Conservation (phyloP, 345 rosid genomes). For the Turritis glabra region DNA sequence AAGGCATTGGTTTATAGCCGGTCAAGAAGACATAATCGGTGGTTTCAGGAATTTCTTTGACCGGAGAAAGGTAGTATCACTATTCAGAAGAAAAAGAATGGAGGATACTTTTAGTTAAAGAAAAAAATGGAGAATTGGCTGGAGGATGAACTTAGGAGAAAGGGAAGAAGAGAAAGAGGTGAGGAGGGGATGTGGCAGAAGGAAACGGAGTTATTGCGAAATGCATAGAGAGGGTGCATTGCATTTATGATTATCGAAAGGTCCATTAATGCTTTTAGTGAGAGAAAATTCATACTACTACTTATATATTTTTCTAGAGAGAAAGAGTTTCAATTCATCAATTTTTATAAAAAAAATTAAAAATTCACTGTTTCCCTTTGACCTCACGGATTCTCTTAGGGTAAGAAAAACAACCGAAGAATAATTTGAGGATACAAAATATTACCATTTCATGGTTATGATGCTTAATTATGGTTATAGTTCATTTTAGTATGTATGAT, state of each 20-base stretch:
- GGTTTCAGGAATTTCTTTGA: slow-evolving; percentile 8
- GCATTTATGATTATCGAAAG: slow-evolving; percentile 67
- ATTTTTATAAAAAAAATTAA: neutral
- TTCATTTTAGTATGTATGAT: neutral
- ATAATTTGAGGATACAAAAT: neutral
- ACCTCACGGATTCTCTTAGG: slow-evolving; percentile 20
- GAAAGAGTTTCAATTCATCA: neutral
- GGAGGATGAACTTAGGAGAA: slow-evolving; percentile 27
- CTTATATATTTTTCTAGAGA: slow-evolving; percentile 14
- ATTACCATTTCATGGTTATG: slow-evolving; percentile 5
- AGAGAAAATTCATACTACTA: slow-evolving; percentile 31
- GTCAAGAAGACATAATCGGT: slow-evolving; percentile 12
- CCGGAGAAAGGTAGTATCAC: neutral
- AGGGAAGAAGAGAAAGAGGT: slow-evolving; percentile 39
- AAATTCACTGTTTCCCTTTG: slow-evolving; percentile 10
- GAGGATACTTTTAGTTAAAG: no score
- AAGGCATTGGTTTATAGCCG: neutral
- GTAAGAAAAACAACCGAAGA: neutral
- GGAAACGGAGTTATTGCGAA: slow-evolving; percentile 69
- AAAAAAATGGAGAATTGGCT: slow-evolving; percentile 29
- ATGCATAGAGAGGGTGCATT: slow-evolving; percentile 64
- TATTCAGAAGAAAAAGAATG: neutral
- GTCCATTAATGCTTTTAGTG: slow-evolving; percentile 42
- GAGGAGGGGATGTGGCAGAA: slow-evolving; percentile 44
- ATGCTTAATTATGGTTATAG: neutral